Evolutionary conservation across 305 asterid species (phyloP).

Genomic region (Caryopteris hybrid): DNA sequence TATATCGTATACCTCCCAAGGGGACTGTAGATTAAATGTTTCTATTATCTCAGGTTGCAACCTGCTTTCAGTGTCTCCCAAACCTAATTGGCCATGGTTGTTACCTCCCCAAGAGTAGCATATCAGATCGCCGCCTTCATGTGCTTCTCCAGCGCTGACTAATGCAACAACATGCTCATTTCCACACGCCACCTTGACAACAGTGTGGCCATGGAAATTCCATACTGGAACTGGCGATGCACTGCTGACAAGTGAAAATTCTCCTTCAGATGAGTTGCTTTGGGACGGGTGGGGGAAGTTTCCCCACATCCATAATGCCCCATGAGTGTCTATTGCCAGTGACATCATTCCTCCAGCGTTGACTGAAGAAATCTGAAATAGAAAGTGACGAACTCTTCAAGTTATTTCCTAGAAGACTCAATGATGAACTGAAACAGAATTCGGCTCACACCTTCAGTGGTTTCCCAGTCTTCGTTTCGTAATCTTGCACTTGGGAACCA

Average conservation of each 20-base stretch:
- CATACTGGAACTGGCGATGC: slow-evolving; percentile 59
- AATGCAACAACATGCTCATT: slow-evolving; percentile 80
- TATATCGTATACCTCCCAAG: slow-evolving; percentile 65
- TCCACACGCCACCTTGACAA: slow-evolving; percentile 86
- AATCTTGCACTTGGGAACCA: slow-evolving; percentile 26
- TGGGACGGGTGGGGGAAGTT: slow-evolving; percentile 57
- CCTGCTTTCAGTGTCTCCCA: slow-evolving; percentile 73
- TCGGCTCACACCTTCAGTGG: slow-evolving; percentile 56
- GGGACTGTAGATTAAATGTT: slow-evolving; percentile 46
- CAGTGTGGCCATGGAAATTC: slow-evolving; percentile 81
- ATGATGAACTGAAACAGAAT: neutral
- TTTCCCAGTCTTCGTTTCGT: slow-evolving; percentile 31
- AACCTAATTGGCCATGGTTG: slow-evolving; percentile 79
- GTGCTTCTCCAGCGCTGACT: slow-evolving; percentile 63
- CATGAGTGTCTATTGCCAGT: slow-evolving; percentile 66
- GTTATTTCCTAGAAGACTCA: neutral
- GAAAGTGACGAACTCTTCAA: neutral
- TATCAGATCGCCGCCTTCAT: slow-evolving; percentile 50
- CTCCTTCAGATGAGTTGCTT: slow-evolving; percentile 31
- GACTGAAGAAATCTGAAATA: slow-evolving; percentile 57
- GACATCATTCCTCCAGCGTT: slow-evolving; percentile 97
- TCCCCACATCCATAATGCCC: slow-evolving; percentile 92
- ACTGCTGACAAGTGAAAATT: slow-evolving; percentile 42
- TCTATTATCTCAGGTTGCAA: slow-evolving; percentile 48
- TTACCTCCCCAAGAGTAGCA: slow-evolving; percentile 94